A percentile compares a stretch with the other conserved stretches of the same genome.
Conservation (phyloP, 2,329 filamentous ascomycete genomes). For the Apiospora pterosperma region DNA sequence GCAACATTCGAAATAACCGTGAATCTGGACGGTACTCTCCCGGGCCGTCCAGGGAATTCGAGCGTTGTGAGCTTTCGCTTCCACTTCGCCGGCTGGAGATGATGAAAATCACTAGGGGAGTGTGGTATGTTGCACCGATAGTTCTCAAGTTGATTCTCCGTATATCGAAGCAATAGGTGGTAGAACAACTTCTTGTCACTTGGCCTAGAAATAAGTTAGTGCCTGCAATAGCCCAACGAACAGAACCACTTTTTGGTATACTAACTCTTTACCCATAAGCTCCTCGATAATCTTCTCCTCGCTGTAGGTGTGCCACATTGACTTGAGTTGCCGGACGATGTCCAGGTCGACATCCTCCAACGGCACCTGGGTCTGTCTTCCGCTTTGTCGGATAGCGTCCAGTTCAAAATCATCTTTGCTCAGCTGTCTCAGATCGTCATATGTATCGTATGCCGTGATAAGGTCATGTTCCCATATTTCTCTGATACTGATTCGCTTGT, state of each 20-base stretch:
- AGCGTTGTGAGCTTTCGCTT: constrained; percentile 60
- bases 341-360: constrained; percentile 73
- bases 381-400: constrained; percentile 57
- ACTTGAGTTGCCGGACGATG: constrained; percentile 79
- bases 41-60: constrained; percentile 49
- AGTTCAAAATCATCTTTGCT: constrained; percentile 41
- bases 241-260: constrained; percentile 13
- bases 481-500: constrained; percentile 72
- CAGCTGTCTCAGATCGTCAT: constrained; percentile 55
- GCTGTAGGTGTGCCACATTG: constrained; percentile 84
- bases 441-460: constrained; percentile 76
- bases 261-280: constrained; percentile 63
- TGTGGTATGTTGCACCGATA: constrained; percentile 79
- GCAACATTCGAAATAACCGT: constrained; percentile 62
- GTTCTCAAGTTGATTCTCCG: constrained; percentile 81
- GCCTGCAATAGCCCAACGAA: constrained; percentile 17
- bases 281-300: constrained; percentile 68
- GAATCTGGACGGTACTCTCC: constrained; percentile 56
- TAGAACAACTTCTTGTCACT: constrained; percentile 97
- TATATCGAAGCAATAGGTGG: constrained; percentile 75
- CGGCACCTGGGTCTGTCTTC: constrained; percentile 54
- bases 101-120: constrained; percentile 89
- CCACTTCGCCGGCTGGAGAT: constrained; percentile 59
- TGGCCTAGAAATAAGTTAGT: constrained; percentile 42
- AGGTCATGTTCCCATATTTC: constrained; percentile 86